phyloP scores from a whole-genome alignment of 164 flowering plant species.

The Dillenia turbinata region DNA sequence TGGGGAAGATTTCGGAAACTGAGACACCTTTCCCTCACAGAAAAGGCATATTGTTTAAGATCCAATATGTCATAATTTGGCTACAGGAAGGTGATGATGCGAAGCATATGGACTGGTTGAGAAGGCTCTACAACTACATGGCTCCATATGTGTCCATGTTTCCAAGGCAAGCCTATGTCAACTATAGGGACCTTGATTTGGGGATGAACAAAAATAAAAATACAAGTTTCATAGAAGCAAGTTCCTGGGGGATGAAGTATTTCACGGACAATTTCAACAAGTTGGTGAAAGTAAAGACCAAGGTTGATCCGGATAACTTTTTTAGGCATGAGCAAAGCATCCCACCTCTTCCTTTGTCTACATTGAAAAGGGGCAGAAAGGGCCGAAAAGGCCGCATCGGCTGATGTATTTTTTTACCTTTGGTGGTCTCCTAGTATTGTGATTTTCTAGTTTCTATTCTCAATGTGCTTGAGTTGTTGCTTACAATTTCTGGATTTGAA shows the following conservation, averaged over 20 bases:
- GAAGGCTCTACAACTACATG: constrained; percentile 14
- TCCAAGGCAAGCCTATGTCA: constrained; percentile 20
- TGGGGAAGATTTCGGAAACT: constrained; percentile 4
- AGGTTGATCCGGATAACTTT: constrained; percentile 8
- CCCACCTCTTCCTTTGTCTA: neutral
- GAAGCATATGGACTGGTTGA: constrained; percentile 8
- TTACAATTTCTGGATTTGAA: no score
- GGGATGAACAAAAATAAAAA: constrained; percentile 1
- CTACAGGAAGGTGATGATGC: neutral
- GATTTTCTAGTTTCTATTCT: no score
- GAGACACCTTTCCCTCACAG: constrained; percentile 10
- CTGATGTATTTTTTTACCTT: no score
- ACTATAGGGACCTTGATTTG: constrained; percentile 22
- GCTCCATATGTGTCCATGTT: constrained; percentile 11
- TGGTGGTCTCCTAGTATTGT: no score
- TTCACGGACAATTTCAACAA: constrained; percentile 10
- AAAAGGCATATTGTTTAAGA: constrained; percentile 1
- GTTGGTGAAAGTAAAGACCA: constrained; percentile 4
- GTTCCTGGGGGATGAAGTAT: constrained; percentile 9
- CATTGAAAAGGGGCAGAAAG: no score
- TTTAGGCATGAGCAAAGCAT: constrained; percentile 15
- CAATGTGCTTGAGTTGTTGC: no score
- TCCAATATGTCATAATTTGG: neutral
- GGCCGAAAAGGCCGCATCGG: no score
- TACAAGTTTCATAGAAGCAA: neutral